phyloP scores from a whole-genome alignment of 306 rosid genomes.

The Chamaecrista fasciculata region DNA sequence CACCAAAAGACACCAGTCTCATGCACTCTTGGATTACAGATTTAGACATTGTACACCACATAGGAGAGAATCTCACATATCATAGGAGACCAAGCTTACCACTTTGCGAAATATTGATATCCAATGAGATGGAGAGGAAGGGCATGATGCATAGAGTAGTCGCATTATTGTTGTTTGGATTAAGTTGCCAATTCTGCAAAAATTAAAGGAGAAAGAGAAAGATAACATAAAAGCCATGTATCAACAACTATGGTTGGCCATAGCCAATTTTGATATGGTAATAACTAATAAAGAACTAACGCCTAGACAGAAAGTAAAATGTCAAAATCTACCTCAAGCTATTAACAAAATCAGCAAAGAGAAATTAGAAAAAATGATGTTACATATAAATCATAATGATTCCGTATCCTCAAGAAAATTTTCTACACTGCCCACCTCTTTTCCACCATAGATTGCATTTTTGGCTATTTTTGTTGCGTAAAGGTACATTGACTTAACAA shows the following conservation, averaged over 20 bases:
- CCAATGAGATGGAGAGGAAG: constrained; percentile 88
- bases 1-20: not conserved
- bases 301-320: not conserved
- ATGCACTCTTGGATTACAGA: constrained; percentile 1
- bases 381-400: not conserved
- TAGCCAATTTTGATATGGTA: constrained; percentile 9
- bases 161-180: constrained; percentile 80
- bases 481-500: not conserved
- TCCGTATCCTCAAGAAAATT: not conserved
- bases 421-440: not conserved
- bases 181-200: constrained; percentile 73
- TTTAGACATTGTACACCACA: constrained; percentile 24
- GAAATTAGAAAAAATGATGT: not conserved
- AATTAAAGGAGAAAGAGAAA: constrained; percentile 16
- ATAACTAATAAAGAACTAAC: not conserved
- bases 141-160: constrained; percentile 85
- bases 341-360: not conserved
- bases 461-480: not conserved
- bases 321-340: not conserved
- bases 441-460: not conserved
- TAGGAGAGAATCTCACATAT: constrained; percentile 5
- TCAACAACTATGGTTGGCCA: not conserved
- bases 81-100: constrained; percentile 50
- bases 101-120: constrained; percentile 80
- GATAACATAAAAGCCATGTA: constrained; percentile 13